A percentile compares a stretch with the other conserved stretches of the same genome.
phyloP scores from a whole-genome alignment of 2,329 filamentous ascomycete species.

The Epichloe elymi region DNA sequence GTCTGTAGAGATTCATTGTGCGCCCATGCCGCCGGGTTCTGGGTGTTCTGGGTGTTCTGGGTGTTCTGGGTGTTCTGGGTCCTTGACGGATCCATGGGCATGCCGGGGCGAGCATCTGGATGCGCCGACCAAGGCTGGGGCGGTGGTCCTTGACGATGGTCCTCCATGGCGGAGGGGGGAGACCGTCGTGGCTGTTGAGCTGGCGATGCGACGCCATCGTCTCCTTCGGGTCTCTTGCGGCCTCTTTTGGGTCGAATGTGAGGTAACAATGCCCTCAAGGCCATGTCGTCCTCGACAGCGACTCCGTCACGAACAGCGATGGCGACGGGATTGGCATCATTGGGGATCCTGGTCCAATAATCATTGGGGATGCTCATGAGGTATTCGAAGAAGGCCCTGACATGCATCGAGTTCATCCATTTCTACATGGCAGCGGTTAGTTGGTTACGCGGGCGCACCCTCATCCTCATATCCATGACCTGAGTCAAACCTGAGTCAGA shows the following conservation, averaged over 20 bases:
- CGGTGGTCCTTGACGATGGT: slow-evolving; percentile 13
- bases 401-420: slow-evolving; percentile 95
- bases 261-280: slow-evolving; percentile 69
- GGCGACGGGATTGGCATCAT: slow-evolving; percentile 46
- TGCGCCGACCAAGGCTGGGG: slow-evolving; percentile 35
- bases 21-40: slow-evolving; percentile 11
- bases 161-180: slow-evolving; percentile 32
- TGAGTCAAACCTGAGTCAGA: too few species aligned
- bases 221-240: slow-evolving; percentile 50
- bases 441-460: not conserved
- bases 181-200: slow-evolving; percentile 51
- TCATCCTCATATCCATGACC: too few species aligned
- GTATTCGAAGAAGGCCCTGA: slow-evolving; percentile 90
- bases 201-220: slow-evolving; percentile 34
- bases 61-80: slow-evolving; percentile 13
- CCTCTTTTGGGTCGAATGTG: slow-evolving; percentile 54
- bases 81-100: slow-evolving; percentile 24
- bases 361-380: slow-evolving; percentile 62
- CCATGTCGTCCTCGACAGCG: slow-evolving; percentile 75
- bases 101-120: slow-evolving; percentile 23
- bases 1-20: slow-evolving; percentile 44
- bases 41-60: slow-evolving; percentile 11
- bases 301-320: slow-evolving; percentile 67
- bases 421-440: slow-evolving; percentile 40
- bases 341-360: slow-evolving; percentile 69